Conservation (phyloP, 2,329 filamentous ascomycete species). For the Lasiodiplodia theobromae region DNA sequence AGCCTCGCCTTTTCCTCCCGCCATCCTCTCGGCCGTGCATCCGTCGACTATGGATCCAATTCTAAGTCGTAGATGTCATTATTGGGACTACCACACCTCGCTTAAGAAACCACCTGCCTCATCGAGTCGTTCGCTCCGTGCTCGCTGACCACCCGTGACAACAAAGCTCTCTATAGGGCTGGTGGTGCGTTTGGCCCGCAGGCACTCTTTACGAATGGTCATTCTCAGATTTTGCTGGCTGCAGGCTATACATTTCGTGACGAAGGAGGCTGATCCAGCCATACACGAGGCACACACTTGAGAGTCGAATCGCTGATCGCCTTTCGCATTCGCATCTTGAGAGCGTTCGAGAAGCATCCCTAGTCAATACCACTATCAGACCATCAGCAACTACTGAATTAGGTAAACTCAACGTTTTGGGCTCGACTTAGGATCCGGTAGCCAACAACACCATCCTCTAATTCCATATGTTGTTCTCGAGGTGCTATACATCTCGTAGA, state of each 20-base stretch:
- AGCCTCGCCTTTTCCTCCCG: background rate
- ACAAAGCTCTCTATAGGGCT: background rate
- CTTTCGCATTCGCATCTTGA: background rate
- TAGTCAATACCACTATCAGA: background rate
- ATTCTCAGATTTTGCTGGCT: background rate
- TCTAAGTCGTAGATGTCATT: background rate
- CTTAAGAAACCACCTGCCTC: conserved; percentile 20
- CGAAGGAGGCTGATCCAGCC: background rate
- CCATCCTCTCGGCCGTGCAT: background rate
- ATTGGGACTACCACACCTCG: background rate
- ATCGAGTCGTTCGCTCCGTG: background rate
- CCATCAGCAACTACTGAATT: background rate
- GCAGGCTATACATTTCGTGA: background rate
- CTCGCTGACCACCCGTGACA: background rate
- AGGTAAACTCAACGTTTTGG: background rate
- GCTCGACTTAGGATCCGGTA: background rate
- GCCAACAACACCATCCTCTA: background rate
- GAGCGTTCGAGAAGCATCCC: background rate
- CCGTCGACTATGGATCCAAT: background rate
- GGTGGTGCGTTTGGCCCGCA: background rate
- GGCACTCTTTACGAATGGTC: background rate
- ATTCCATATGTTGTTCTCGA: background rate
- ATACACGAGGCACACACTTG: background rate
- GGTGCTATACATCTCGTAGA: background rate
- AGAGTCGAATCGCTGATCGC: background rate